phyloP scores from a whole-genome alignment of 73 alveolate genomes.

The Paramecium octaurelia region DNA sequence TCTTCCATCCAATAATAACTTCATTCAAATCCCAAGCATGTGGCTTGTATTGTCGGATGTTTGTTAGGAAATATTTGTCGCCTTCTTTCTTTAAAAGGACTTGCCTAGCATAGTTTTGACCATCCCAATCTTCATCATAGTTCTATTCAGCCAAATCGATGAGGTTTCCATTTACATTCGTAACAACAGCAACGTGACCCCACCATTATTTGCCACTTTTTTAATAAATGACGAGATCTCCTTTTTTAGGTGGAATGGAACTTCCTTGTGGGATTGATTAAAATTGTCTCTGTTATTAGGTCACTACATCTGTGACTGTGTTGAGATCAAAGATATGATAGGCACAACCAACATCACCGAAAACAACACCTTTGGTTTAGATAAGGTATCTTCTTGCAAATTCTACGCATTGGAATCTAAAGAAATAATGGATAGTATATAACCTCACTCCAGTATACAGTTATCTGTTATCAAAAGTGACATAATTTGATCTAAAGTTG shows the following conservation, averaged over 20 bases:
- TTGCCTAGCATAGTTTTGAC: not conserved
- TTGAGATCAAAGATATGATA: not conserved
- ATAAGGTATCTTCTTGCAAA: slow-evolving; percentile 34
- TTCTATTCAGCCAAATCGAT: slow-evolving; percentile 19
- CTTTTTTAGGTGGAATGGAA: not conserved
- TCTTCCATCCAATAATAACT: slow-evolving; percentile 40
- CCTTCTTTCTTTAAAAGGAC: not conserved
- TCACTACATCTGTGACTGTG: not conserved
- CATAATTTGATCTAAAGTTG: not conserved
- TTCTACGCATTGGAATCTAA: slow-evolving; percentile 33
- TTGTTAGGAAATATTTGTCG: not conserved
- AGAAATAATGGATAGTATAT: not conserved
- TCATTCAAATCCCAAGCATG: slow-evolving; percentile 36
- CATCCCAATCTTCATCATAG: slow-evolving; percentile 13
- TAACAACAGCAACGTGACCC: slow-evolving; percentile 50
- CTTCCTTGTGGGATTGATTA: slow-evolving; percentile 16
- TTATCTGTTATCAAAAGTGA: not conserved
- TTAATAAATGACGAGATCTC: not conserved
- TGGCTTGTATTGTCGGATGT: not conserved
- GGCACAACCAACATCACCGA: not conserved
- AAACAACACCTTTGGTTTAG: not conserved
- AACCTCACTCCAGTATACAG: slow-evolving; percentile 7
- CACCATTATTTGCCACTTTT: slow-evolving; percentile 48
- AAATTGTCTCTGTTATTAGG: not conserved
- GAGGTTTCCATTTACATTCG: not conserved